phyloP scores from a whole-genome alignment of 768 basidiomycete species.

The Mycena vitilis region DNA sequence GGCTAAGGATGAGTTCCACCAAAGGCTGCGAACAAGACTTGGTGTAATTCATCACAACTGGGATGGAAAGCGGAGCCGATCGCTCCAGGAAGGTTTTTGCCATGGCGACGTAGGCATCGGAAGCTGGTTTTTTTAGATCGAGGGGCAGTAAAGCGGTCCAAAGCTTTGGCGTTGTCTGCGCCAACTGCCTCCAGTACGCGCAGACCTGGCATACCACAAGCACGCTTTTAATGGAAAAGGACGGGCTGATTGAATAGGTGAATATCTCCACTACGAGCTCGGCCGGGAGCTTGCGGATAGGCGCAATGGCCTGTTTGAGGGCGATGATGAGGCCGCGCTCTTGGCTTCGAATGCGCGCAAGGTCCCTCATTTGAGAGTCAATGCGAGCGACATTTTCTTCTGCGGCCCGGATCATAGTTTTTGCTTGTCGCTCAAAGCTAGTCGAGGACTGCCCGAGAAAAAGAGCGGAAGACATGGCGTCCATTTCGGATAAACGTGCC shows the following conservation, averaged over 20 bases:
- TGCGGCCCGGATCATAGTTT: neutral
- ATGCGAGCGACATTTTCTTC: slow-evolving; percentile 17
- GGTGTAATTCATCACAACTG: neutral
- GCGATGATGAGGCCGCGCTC: slow-evolving; percentile 18
- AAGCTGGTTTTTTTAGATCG: neutral
- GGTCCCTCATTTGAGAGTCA: slow-evolving; percentile 20
- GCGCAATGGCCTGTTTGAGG: slow-evolving; percentile 9
- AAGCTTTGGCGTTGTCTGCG: slow-evolving; percentile 4
- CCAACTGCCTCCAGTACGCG: slow-evolving; percentile 25
- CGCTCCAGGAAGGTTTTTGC: slow-evolving; percentile 10
- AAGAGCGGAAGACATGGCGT: slow-evolving; percentile 6
- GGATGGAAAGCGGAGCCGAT: slow-evolving; percentile 21
- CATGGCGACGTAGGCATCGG: neutral
- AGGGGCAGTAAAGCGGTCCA: neutral
- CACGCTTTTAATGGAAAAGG: neutral
- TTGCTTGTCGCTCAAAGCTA: slow-evolving; percentile 19
- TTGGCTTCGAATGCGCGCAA: slow-evolving; percentile 12
- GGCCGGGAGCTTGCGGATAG: slow-evolving; percentile 15
- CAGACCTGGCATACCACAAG: slow-evolving; percentile 5
- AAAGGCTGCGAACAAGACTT: neutral
- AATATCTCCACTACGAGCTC: slow-evolving; percentile 19
- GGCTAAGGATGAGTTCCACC: neutral
- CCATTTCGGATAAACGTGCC: neutral
- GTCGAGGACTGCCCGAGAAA: slow-evolving; percentile 7
- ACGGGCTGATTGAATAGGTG: neutral